Conservation (phyloP, 352 stramenopile genomes). For the Globisporangium cystogenes region DNA sequence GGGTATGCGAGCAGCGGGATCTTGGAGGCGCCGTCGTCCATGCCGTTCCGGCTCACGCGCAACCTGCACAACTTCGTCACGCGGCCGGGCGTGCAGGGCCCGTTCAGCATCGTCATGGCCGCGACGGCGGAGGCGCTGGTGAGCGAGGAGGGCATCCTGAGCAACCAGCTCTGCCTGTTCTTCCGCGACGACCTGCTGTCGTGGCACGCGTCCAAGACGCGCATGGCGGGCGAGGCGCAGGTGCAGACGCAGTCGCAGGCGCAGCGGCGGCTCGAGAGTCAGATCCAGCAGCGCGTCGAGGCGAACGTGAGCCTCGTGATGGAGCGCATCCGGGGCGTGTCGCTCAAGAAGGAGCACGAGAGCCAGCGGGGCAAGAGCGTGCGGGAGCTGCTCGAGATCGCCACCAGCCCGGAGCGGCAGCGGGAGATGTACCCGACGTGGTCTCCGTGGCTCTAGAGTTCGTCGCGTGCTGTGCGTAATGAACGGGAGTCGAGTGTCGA, state of each 20-base stretch:
- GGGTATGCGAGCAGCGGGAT: constrained; percentile 80
- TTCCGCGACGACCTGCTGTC: constrained; percentile 86
- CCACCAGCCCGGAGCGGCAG: constrained; percentile 73
- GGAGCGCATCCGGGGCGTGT: constrained; percentile 70
- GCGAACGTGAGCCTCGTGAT: constrained; percentile 83
- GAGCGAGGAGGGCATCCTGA: constrained; percentile 78
- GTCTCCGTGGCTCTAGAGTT: constrained; percentile 75
- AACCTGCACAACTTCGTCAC: constrained; percentile 89
- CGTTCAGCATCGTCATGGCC: constrained; percentile 82
- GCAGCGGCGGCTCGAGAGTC: constrained; percentile 63
- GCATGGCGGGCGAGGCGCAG: constrained; percentile 24
- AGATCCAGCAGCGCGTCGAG: constrained; percentile 82
- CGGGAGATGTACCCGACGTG: constrained; percentile 86
- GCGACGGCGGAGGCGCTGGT: constrained; percentile 77
- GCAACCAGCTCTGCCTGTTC: constrained; percentile 85
- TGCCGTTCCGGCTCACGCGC: constrained; percentile 88
- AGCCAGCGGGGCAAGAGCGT: constrained; percentile 68
- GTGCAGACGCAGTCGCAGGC: constrained; percentile 17
- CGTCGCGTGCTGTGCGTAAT: neutral
- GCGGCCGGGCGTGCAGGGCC: constrained; percentile 70
- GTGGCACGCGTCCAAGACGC: constrained; percentile 86
- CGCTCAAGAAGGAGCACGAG: constrained; percentile 69
- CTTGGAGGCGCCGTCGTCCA: constrained; percentile 68
- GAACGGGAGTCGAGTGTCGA: neutral
- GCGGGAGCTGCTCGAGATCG: constrained; percentile 75